A percentile compares a stretch with the other conserved stretches of the same genome.
These are phyloP conservation scores for Mycosarcoma mackinlayi DNA, from an alignment of 1,284 basidiomycete genomes.

Conservation along the genomic window DNA sequence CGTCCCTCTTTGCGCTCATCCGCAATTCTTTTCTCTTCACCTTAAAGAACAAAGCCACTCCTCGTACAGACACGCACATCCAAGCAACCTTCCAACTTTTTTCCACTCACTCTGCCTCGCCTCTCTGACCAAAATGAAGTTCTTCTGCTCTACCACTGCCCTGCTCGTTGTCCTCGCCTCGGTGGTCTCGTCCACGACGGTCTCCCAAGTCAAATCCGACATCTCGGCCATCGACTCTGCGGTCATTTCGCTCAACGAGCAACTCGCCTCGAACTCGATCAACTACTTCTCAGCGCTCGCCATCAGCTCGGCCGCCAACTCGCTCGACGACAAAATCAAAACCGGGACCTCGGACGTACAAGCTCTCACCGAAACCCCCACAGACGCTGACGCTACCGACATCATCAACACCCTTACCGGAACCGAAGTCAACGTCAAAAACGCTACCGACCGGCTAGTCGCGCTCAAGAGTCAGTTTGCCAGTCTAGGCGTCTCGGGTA, in stretches of 20 bases:
- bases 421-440: constrained; percentile 25
- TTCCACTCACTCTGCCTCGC: neutral
- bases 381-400: constrained; percentile 12
- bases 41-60: no score
- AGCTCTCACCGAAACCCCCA: constrained; percentile 14
- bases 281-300: constrained; percentile 25
- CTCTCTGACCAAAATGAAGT: constrained; percentile 18
- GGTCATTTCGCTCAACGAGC: constrained; percentile 19
- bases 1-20: no score
- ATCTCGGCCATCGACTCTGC: constrained; percentile 15
- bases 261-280: constrained; percentile 12
- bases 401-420: constrained; percentile 20
- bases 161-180: constrained; percentile 19
- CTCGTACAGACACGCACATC: no score
- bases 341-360: constrained; percentile 16
- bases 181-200: constrained; percentile 14
- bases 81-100: no score
- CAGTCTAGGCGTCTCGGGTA: constrained; percentile 6
- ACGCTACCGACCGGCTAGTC: constrained; percentile 9
- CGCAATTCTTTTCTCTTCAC: no score
- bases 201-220: constrained; percentile 24
- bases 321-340: constrained; percentile 26
- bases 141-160: constrained; percentile 9
- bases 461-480: constrained; percentile 25
- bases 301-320: constrained; percentile 13